Conservation (phyloP, 139 green algal genomes). For the Tetraselmis chui region DNA sequence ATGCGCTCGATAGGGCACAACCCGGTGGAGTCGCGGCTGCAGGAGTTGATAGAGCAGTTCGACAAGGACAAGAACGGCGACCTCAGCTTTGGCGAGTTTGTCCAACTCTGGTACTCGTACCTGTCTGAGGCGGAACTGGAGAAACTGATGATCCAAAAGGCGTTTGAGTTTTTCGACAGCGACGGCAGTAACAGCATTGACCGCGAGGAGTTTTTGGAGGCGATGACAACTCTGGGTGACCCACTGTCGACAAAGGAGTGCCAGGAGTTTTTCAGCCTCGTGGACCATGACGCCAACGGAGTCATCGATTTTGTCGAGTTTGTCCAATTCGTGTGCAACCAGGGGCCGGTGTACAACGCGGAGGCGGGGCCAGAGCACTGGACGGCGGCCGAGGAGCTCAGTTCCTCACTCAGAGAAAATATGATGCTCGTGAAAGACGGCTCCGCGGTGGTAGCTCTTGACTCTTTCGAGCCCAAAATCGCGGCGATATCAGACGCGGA, state of each 20-base stretch:
- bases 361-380: too few relatives aligned
- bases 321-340: background rate
- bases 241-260: background rate
- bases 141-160: background rate
- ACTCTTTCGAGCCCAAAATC: too few relatives aligned
- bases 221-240: slow-evolving; percentile 7
- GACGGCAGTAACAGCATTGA: background rate
- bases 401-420: too few relatives aligned
- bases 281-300: slow-evolving; percentile 6
- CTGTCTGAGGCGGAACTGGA: slow-evolving; percentile 4
- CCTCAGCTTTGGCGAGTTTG: slow-evolving; percentile 7
- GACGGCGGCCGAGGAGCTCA: too few relatives aligned
- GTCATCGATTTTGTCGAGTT: background rate
- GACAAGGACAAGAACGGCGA: background rate
- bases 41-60: background rate
- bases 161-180: slow-evolving; percentile 10
- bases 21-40: background rate
- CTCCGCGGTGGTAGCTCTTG: too few relatives aligned
- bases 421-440: too few relatives aligned
- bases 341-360: background rate
- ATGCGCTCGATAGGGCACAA: background rate
- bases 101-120: background rate
- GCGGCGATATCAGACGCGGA: too few relatives aligned
- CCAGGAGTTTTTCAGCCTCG: background rate
- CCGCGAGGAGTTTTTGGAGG: slow-evolving; percentile 3